Percentiles rank a stretch among this genome's conserved stretches.
phyloP scores from a whole-genome alignment of 1,139 yeast species.

The Scheffersomyces titani region DNA sequence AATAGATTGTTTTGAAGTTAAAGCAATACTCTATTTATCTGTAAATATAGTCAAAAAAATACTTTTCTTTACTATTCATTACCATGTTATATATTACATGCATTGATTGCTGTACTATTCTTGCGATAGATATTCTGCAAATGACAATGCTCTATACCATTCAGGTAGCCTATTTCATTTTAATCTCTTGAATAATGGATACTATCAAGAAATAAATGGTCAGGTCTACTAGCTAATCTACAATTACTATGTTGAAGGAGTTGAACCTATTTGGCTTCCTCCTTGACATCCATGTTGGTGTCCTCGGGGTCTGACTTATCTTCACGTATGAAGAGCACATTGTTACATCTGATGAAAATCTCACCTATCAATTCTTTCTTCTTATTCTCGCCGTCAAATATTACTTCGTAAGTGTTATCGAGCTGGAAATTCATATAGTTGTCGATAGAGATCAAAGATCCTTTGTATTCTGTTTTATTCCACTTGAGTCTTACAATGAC shows the following conservation, averaged over 20 bases:
- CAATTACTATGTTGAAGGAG: not conserved
- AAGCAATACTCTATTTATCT: not conserved
- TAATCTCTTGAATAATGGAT: not conserved
- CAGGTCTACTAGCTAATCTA: not conserved
- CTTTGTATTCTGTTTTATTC: conserved; percentile 89
- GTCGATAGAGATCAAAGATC: conserved; percentile 79
- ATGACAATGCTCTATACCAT: not conserved
- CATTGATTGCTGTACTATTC: not conserved
- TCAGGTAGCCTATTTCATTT: not conserved
- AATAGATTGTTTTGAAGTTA: too few relatives aligned
- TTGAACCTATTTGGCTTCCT: not conserved
- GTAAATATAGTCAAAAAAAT: too few relatives aligned
- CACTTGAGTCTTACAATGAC: conserved; percentile 91
- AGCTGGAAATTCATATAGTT: conserved; percentile 91
- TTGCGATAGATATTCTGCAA: not conserved
- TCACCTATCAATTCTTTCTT: conserved; percentile 71
- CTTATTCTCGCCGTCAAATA: conserved; percentile 37
- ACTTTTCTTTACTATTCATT: not conserved
- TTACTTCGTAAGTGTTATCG: conserved; percentile 65
- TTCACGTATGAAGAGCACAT: conserved; percentile 67
- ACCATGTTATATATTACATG: not conserved
- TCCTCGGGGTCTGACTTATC: conserved; percentile 15
- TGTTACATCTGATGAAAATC: conserved; percentile 81
- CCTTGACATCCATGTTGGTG: not conserved
- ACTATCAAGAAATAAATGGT: not conserved